Base-by-base conservation (phyloP, 331 rosid genomes). In the Phaseolus coccineus region DNA sequence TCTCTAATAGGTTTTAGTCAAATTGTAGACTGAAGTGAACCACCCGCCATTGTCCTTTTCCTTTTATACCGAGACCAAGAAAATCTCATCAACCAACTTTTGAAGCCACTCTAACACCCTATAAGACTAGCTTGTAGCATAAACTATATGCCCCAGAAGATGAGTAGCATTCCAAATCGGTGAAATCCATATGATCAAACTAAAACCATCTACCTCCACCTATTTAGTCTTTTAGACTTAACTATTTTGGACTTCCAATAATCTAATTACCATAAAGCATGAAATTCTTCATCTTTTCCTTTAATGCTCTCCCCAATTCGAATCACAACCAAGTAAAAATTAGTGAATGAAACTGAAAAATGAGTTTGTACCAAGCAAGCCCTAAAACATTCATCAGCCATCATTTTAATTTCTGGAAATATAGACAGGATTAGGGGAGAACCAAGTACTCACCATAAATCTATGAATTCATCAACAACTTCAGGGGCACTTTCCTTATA, bases 391-490 rank as follows among this genome's bases (percentile, higher is more conserved):
- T 69, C 74, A 28, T 16, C 8, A 48, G 44, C 28, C 2, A 47
- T 24, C 27, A 27, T 33, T 71, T 51, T 19, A 71, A 33, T 50
- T 52, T 51, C 6, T 16, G 8, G 61, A 70, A 16, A 11, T 47
- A 14, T 46, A 28, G 58, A 47, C 22, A 25, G 27, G 28, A 47
- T 47, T 6, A 31, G 4, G 31, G n/a, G 42, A 51, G 16, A 70
- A 56, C 59, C 19, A 22, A 57, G 57, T 61, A 87, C 98, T 89
- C 81, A 94, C 98, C 98, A 89, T 74, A 90, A 87, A 85, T 94
- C 97, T 69, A 92, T 88, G 88, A 94, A 94, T 88, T 92, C 96
- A 67, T 94, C 98, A 80, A 94, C 98, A 75, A 89, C 93, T 83
- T 94, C 98, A 56, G 97, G 97, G 79, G 93, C 89, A 73, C 89